Conservation (phyloP, 805 yeast species). For the Millerozyma miso region DNA sequence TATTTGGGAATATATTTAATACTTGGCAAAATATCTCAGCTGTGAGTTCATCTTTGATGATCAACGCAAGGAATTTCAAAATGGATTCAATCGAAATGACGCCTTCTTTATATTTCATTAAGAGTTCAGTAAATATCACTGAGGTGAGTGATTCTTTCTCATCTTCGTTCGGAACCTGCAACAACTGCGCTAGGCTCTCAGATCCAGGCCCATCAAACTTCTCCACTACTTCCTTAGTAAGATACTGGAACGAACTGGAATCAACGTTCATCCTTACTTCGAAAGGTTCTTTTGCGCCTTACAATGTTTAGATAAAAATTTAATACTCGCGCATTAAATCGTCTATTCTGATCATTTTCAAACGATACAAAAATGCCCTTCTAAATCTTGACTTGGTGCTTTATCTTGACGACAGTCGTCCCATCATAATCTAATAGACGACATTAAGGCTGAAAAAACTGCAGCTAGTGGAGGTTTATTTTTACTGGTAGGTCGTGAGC, state of each 20-base stretch:
- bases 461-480: no score
- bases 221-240: constrained; percentile 28
- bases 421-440: no score
- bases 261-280: not conserved
- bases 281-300: not conserved
- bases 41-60: constrained; percentile 26
- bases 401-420: no score
- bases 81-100: constrained; percentile 11
- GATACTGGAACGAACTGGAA: constrained; percentile 13
- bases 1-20: constrained; percentile 32
- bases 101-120: constrained; percentile 23
- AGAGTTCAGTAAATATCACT: constrained; percentile 30
- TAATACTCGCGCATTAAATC: not conserved
- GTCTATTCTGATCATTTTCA: no score
- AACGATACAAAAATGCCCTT: no score
- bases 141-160: constrained; percentile 17
- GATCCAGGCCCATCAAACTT: constrained; percentile 29
- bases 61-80: constrained; percentile 19
- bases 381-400: no score
- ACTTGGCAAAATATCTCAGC: constrained; percentile 37
- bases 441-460: no score
- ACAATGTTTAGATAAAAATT: not conserved
- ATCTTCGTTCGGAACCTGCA: constrained; percentile 20
- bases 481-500: no score
- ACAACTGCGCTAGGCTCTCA: constrained; percentile 25